These are phyloP conservation scores for Citrus trifoliata DNA, from an alignment of 345 rosid genomes.

Conservation along the genomic window DNA sequence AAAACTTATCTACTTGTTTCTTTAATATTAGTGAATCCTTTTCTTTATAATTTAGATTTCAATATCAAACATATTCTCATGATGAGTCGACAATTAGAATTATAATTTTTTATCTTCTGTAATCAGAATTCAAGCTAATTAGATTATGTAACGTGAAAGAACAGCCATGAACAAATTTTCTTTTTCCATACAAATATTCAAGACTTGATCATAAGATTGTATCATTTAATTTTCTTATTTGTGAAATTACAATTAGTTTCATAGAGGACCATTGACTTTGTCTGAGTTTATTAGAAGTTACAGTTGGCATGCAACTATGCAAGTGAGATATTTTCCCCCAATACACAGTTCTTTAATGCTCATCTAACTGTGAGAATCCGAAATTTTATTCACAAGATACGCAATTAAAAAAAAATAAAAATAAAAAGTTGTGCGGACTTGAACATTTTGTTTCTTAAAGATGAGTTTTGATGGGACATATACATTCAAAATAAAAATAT, in stretches of 20 bases:
- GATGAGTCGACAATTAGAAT: too few species aligned
- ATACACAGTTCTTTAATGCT: not conserved
- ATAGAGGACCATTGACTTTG: not conserved
- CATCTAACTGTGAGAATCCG: constrained; percentile 4
- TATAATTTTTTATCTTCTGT: too few species aligned
- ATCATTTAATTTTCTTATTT: not conserved
- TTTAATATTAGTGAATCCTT: too few species aligned
- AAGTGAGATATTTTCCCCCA: not conserved
- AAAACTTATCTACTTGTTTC: too few species aligned
- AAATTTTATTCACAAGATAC: not conserved
- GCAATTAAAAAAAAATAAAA: not conserved
- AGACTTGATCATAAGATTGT: too few species aligned
- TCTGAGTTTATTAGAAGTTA: not conserved
- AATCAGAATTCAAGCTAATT: not conserved
- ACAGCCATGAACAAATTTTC: not conserved
- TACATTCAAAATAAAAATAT: not conserved
- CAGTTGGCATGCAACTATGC: not conserved
- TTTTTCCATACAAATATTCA: too few species aligned
- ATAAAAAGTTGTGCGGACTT: not conserved
- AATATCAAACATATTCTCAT: too few species aligned
- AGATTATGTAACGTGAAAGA: not conserved
- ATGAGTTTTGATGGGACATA: not conserved
- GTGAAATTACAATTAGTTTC: too few species aligned
- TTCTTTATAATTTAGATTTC: not conserved
- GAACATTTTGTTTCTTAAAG: not conserved